These are phyloP conservation scores for Epithele typhae DNA, from an alignment of 768 basidiomycete species.

Conservation along the genomic window DNA sequence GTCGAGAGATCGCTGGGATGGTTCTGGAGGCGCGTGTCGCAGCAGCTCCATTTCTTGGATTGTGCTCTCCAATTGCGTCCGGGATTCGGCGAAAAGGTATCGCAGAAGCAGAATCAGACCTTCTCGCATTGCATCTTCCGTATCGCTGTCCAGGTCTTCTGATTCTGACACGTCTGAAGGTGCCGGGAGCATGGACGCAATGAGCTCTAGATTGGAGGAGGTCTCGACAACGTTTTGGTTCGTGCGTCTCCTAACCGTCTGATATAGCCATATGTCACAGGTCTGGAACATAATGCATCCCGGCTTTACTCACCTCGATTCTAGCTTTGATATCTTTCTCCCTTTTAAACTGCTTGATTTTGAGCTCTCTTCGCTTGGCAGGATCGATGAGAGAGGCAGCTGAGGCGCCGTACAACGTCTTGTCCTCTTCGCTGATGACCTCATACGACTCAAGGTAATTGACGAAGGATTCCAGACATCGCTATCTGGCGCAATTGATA, in stretches of 20 bases:
- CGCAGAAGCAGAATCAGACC: conserved; percentile 67
- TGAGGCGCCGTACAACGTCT: conserved; percentile 47
- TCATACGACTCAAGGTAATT: conserved; percentile 58
- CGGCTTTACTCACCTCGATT: conserved; percentile 65
- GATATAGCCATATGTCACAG: background rate
- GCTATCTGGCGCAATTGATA: conserved; percentile 8
- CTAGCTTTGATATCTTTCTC: conserved; percentile 75
- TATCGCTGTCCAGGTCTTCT: conserved; percentile 50
- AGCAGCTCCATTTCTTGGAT: conserved; percentile 73
- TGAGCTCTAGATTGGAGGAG: conserved; percentile 56
- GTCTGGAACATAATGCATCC: too few relatives aligned
- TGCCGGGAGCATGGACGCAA: conserved; percentile 54
- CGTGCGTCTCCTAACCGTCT: conserved; percentile 55
- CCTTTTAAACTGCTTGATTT: conserved; percentile 85
- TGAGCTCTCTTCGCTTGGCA: conserved; percentile 71
- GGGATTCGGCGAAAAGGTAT: conserved; percentile 66
- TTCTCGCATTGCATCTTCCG: conserved; percentile 64
- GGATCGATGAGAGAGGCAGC: conserved; percentile 54
- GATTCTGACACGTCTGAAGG: conserved; percentile 9
- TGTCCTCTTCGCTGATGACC: conserved; percentile 59
- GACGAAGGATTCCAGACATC: conserved; percentile 21
- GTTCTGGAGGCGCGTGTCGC: conserved; percentile 45
- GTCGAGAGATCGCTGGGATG: conserved; percentile 21
- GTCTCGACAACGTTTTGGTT: conserved; percentile 33
- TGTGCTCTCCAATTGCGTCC: conserved; percentile 61